Base-by-base conservation (phyloP, 331 rosid species). In the Quercus lobata region DNA sequence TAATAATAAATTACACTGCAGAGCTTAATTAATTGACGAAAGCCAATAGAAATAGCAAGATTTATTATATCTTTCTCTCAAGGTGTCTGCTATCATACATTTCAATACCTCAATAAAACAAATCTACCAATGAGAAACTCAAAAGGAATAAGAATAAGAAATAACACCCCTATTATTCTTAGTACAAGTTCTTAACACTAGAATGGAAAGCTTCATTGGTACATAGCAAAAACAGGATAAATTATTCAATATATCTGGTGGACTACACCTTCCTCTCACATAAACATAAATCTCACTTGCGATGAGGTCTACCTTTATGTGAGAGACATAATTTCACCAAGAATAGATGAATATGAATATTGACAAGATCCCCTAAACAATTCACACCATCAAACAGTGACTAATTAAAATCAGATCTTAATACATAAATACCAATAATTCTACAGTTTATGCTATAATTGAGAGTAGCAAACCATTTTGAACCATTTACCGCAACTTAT, bases 401-500 rank as follows among this genome's bases (percentile, higher is more conserved):
- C 78, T 69, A 75, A 68, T 30, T 70, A 15, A 63, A 80, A 63
- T 34, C 74, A 74, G 10, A 62, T 77, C 55, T 5, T 18, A 75
- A 83, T 73, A 58, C 77, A 83, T 32, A 79, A 41, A 77, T 75
- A 66, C 79, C 70, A 29, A 66, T 61, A 58, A 29, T 8, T 53
- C 61, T 35, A 81, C 54, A 60, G 74, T 76, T 52, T 30, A 69
- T 35, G 76, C 89, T 76, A 71, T 72, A 71, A 68, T 75, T 71
- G 80, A 69, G 86, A 53, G 66, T 73, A 56, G 76, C 76, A 79
- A 32, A 77, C 80, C 72, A 72, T 34, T 84, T 81, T 49, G 78
- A 82, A 75, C 87, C 90, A 89, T 87, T 78, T 87, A 32, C 86
- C 92, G 92, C 70, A 19, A 14, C 75, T 77, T 86, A 85, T 77